Conservation (phyloP, 208 protist genomes). For the Tetramitus jugosus region DNA sequence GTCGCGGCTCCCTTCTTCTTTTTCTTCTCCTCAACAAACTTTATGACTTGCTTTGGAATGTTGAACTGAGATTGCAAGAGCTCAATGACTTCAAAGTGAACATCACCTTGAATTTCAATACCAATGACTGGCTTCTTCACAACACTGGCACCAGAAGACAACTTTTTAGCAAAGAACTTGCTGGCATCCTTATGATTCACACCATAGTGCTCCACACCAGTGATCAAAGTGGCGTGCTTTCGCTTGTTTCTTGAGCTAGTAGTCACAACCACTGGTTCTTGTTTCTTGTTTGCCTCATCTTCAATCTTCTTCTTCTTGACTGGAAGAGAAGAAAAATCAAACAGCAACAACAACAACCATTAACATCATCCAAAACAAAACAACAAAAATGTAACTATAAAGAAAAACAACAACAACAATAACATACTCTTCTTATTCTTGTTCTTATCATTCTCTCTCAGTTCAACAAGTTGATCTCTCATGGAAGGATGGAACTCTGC, state of each 20-base stretch:
- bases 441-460: conserved; percentile 5
- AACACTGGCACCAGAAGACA: neutral
- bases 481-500: neutral
- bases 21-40: neutral
- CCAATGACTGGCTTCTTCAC: conserved; percentile 2
- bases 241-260: conserved; percentile 1
- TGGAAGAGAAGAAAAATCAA: too few species aligned
- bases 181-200: neutral
- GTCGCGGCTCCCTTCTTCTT: neutral
- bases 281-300: too few species aligned
- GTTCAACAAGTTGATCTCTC: neutral
- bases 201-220: neutral
- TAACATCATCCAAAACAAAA: neutral
- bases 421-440: conserved; percentile 2
- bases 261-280: neutral
- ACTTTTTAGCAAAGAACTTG: conserved; percentile 10
- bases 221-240: neutral
- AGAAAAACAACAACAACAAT: too few species aligned
- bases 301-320: neutral
- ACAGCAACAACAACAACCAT: neutral
- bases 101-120: conserved; percentile 19
- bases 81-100: neutral
- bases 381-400: too few species aligned
- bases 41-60: neutral
- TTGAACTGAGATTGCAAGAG: neutral